Conservation (phyloP, 352 stramenopile species). For the Halophytophthora polymorphica region DNA sequence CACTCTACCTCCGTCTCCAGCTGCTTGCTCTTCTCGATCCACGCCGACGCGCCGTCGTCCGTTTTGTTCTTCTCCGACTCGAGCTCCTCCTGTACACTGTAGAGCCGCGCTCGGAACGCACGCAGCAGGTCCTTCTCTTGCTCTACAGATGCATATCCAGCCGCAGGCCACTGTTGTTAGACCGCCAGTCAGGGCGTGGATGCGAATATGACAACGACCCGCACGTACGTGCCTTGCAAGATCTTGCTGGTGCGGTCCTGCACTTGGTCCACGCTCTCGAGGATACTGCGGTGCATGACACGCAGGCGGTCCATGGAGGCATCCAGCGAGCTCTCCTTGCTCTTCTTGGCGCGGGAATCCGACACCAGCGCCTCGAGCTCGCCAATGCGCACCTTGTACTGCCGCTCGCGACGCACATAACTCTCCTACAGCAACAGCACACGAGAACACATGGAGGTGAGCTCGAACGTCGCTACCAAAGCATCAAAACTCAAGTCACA, state of each 20-base stretch:
- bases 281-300: slow-evolving; percentile 80
- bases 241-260: slow-evolving; percentile 89
- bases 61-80: slow-evolving; percentile 91
- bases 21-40: slow-evolving; percentile 90
- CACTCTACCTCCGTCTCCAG: slow-evolving; percentile 88
- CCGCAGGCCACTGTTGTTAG: background rate
- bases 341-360: slow-evolving; percentile 70
- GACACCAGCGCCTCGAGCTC: slow-evolving; percentile 72
- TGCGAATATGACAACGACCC: slow-evolving; percentile 5
- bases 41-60: slow-evolving; percentile 84
- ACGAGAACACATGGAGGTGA: background rate
- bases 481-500: background rate
- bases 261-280: slow-evolving; percentile 89
- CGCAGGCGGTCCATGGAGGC: slow-evolving; percentile 79
- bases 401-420: slow-evolving; percentile 83
- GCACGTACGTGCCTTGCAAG: slow-evolving; percentile 56
- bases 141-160: slow-evolving; percentile 32
- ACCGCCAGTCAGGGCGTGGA: background rate
- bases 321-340: slow-evolving; percentile 65
- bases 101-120: slow-evolving; percentile 88
- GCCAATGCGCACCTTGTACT: slow-evolving; percentile 85
- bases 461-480: background rate
- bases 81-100: slow-evolving; percentile 91
- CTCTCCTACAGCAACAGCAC: slow-evolving; percentile 59
- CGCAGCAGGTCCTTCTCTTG: slow-evolving; percentile 90